These are phyloP conservation scores for Russula foetens DNA, from an alignment of 768 basidiomycete species.

Conservation along the genomic window DNA sequence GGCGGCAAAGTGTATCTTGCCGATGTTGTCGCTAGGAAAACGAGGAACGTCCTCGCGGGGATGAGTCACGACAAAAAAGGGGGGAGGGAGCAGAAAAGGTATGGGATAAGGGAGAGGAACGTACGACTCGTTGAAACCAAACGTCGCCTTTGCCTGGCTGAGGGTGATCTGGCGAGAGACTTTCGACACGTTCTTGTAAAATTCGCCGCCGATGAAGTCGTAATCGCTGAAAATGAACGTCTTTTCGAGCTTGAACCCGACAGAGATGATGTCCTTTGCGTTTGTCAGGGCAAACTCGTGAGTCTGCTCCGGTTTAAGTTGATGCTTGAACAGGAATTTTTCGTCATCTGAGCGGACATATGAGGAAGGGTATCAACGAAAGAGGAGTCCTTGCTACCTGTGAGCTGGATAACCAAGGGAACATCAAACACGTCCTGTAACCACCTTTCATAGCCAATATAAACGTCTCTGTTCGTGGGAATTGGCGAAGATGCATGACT, in stretches of 20 bases:
- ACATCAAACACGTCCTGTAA: slow-evolving; percentile 93
- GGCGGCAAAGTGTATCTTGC: slow-evolving; percentile 93
- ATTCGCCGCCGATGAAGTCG: slow-evolving; percentile 81
- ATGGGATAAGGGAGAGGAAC: slow-evolving; percentile 25
- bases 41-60: no score
- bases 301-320: slow-evolving; percentile 84
- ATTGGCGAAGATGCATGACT: slow-evolving; percentile 23
- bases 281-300: slow-evolving; percentile 76
- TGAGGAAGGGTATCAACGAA: not conserved
- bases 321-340: slow-evolving; percentile 97
- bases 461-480: not conserved
- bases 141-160: slow-evolving; percentile 90
- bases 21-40: slow-evolving; percentile 81
- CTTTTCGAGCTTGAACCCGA: slow-evolving; percentile 84
- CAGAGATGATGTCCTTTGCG: slow-evolving; percentile 93
- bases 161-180: slow-evolving; percentile 90
- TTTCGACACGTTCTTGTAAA: slow-evolving; percentile 91
- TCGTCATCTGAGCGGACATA: slow-evolving; percentile 72
- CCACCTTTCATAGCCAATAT: slow-evolving; percentile 53
- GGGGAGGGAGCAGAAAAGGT: not conserved
- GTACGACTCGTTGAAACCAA: slow-evolving; percentile 94
- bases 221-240: slow-evolving; percentile 98
- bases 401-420: slow-evolving; percentile 91
- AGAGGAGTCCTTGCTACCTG: slow-evolving; percentile 43
- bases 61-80: not conserved